phyloP scores from a whole-genome alignment of 2,329 filamentous ascomycete genomes.

The Diplocarpon mali region DNA sequence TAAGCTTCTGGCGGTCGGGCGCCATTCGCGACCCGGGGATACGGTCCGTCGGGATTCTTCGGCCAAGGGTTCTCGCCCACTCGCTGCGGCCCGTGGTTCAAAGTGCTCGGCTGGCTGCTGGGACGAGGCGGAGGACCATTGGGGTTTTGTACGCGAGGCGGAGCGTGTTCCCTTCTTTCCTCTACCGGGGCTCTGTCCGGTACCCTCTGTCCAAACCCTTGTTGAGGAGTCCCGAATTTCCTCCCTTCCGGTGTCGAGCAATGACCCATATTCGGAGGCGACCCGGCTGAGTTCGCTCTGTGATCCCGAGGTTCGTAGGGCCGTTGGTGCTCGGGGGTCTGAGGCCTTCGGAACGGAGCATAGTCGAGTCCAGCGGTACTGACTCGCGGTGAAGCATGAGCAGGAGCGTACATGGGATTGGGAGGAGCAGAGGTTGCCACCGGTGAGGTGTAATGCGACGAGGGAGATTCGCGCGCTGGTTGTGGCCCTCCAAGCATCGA shows the following conservation, averaged over 20 bases:
- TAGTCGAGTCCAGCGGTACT: slow-evolving; percentile 44
- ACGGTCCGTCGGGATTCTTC: slow-evolving; percentile 12
- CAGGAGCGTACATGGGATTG: slow-evolving; percentile 30
- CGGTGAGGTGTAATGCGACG: slow-evolving; percentile 37
- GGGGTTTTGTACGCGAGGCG: slow-evolving; percentile 19
- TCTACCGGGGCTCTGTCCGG: slow-evolving; percentile 37
- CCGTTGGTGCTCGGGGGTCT: slow-evolving; percentile 60
- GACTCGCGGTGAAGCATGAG: slow-evolving; percentile 29
- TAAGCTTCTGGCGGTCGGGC: slow-evolving; percentile 20
- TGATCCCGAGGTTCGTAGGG: slow-evolving; percentile 37
- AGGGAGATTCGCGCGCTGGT: slow-evolving; percentile 34
- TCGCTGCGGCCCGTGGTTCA: slow-evolving; percentile 31
- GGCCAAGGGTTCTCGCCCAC: slow-evolving; percentile 31
- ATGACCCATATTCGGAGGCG: slow-evolving; percentile 31
- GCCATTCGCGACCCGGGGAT: slow-evolving; percentile 15
- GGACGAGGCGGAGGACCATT: slow-evolving; percentile 24
- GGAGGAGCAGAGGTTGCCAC: slow-evolving; percentile 26
- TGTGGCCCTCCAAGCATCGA: slow-evolving; percentile 52
- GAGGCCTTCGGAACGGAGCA: slow-evolving; percentile 51
- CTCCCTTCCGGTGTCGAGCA: slow-evolving; percentile 45
- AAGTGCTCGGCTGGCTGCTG: slow-evolving; percentile 25
- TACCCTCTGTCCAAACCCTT: slow-evolving; percentile 41
- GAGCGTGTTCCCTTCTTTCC: slow-evolving; percentile 31
- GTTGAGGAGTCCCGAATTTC: slow-evolving; percentile 49
- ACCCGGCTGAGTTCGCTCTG: slow-evolving; percentile 28